A percentile compares a stretch with the other conserved stretches of the same genome.
Evolutionary conservation across 805 yeast species (phyloP).

Genomic region (Zygosaccharomyces bailii): DNA sequence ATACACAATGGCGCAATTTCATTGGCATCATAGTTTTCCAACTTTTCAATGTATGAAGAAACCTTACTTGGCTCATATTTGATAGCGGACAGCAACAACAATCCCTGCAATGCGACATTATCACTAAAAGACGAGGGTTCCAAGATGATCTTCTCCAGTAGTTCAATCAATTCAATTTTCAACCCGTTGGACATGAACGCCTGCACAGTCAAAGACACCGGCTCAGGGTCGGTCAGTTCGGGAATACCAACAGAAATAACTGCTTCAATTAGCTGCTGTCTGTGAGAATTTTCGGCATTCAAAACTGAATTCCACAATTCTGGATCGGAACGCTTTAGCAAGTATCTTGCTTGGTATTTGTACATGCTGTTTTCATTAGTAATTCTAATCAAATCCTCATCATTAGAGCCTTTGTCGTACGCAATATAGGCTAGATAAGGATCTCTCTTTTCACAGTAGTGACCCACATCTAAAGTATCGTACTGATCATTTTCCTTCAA

Average conservation of each 20-base stretch:
- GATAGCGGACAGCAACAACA: conserved; percentile 89
- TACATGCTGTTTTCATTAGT: conserved; percentile 98
- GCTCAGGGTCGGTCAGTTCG: conserved; percentile 88
- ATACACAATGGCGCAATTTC: conserved; percentile 92
- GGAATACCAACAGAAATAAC: conserved; percentile 96
- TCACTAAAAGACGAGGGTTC: conserved; percentile 98
- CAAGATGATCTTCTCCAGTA: conserved; percentile 89
- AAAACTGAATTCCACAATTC: conserved; percentile 80
- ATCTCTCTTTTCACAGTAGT: conserved; percentile 97
- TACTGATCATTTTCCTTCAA: conserved; percentile 85
- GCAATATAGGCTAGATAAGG: conserved; percentile 98
- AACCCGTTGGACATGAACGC: conserved; percentile 94
- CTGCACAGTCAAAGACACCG: conserved; percentile 87
- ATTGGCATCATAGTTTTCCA: conserved; percentile 85
- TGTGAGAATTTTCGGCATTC: conserved; percentile 70
- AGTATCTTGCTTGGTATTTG: conserved; percentile 97
- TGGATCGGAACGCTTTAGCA: conserved; percentile 82
- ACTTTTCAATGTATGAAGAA: conserved; percentile 74
- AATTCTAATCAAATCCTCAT: conserved; percentile 81
- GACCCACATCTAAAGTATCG: conserved; percentile 94
- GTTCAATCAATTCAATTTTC: conserved; percentile 88
- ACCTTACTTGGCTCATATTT: conserved; percentile 91
- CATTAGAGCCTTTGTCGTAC: conserved; percentile 91
- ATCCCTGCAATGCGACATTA: conserved; percentile 90
- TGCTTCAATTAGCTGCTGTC: conserved; percentile 90